Percentiles rank a stretch among this genome's conserved stretches.
Evolutionary conservation across 495 filamentous ascomycete species (phyloP).

Genomic region (Trichoderma orchidacearum): DNA sequence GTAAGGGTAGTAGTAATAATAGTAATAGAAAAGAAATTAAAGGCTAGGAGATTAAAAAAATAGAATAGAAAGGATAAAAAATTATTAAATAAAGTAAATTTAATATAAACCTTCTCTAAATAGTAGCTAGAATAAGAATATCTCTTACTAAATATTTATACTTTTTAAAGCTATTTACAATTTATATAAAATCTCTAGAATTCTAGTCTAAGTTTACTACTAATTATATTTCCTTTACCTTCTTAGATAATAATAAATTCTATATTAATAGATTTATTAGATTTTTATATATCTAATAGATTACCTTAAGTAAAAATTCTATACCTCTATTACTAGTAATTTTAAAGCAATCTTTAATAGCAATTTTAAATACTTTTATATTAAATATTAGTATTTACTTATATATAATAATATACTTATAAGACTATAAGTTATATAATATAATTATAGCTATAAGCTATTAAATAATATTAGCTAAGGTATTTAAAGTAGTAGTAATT

Average conservation of each 20-base stretch:
- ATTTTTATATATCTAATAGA: neutral
- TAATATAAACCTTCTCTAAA: neutral
- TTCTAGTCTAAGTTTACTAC: neutral
- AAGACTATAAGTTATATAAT: too few species aligned
- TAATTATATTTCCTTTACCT: neutral
- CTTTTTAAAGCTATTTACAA: neutral
- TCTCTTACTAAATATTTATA: neutral
- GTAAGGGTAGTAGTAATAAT: neutral
- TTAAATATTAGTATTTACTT: neutral
- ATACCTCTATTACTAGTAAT: neutral
- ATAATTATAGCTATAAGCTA: neutral
- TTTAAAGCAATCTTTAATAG: neutral
- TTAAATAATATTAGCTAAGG: neutral
- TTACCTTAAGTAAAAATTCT: neutral
- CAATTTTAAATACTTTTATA: neutral
- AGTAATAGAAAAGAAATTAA: neutral
- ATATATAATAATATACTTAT: neutral
- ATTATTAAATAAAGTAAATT: neutral
- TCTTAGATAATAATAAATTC: neutral
- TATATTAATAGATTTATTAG: conserved; percentile 1
- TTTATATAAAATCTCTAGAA: neutral
- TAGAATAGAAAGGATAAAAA: neutral
- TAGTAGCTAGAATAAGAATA: neutral
- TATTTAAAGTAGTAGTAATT: too few species aligned
- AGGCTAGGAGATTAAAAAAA: too few species aligned